Base-by-base conservation (phyloP, 2,329 filamentous ascomycete species). In the Colletotrichum ledebouriae region DNA sequence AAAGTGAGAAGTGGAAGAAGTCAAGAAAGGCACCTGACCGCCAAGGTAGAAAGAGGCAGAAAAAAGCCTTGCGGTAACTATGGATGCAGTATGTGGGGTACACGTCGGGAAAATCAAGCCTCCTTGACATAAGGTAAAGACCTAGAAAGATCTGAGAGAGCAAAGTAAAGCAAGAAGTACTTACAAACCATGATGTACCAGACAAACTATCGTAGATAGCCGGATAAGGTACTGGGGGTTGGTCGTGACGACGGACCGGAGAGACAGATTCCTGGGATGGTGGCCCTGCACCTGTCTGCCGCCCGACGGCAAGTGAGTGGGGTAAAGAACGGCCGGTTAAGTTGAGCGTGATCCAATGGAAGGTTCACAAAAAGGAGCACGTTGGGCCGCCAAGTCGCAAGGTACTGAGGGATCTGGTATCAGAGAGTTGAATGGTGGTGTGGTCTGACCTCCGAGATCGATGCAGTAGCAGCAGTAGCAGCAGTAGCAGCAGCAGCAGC, bases 141-240 rank as follows among this genome's bases (percentile, higher is more conserved):
- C 29, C 6, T 29, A 6, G 9, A 20, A 15, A 37, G 42, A 12
- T 46, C 12, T 20, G 17, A n/a, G 6, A 34, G 15, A 64, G 49
- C 20, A 59, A 9, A n/a, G 44, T 29, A 12, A 34, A 10, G 63
- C 33, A 34, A 6, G 41, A 17, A 22, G 49, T 65, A 71, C 70
- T 71, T 64, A 71, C 70, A 70, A 42, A 71, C 63, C 70, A 71
- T 71, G 22, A 34, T 57, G 59, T 34, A 22, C 20, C 55, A 33
- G 17, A 25, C 34, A 39, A 17, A 17, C 50, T 55, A 20, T 25
- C 10, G 52, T 55, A 41, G 29, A 29, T 2, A 9, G 29, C 29
- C 9, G 34, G 12, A 39, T 33, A 37, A 50, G 42, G 49, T 37
- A 53, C 17, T 20, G 42, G 20, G 7, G 17, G 49, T 53, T 34